These are phyloP conservation scores for Plectosphaerella cucumerina DNA, from an alignment of 2,329 filamentous ascomycete species.

Conservation along the genomic window DNA sequence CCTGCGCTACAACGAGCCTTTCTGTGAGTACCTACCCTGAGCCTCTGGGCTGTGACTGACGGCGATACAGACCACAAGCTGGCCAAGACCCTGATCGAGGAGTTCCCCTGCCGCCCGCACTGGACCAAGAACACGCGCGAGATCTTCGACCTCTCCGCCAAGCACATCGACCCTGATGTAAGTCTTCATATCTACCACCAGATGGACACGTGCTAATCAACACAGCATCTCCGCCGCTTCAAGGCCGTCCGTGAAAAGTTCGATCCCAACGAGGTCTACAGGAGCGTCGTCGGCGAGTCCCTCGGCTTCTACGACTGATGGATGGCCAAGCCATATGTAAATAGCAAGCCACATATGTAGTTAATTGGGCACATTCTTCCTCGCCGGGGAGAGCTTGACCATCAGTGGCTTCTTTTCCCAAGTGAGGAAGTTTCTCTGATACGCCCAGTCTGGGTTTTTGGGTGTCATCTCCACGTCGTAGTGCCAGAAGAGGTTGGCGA, in stretches of 20 bases:
- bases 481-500: slow-evolving; percentile 42
- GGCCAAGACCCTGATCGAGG: slow-evolving; percentile 39
- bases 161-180: slow-evolving; percentile 42
- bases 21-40: slow-evolving; percentile 31
- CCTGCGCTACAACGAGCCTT: slow-evolving; percentile 44
- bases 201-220: neutral
- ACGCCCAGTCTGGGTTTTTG: slow-evolving; percentile 28
- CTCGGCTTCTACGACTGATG: slow-evolving; percentile 33
- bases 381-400: slow-evolving; percentile 1
- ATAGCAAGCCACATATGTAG: too few relatives aligned
- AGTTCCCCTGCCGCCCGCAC: slow-evolving; percentile 47
- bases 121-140: slow-evolving; percentile 51
- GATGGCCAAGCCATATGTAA: neutral
- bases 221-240: slow-evolving; percentile 37
- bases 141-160: slow-evolving; percentile 36
- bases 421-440: slow-evolving; percentile 31
- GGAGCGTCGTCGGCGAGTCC: slow-evolving; percentile 44
- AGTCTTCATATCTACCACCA: slow-evolving; percentile 11
- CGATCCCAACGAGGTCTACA: slow-evolving; percentile 42
- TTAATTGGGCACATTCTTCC: too few relatives aligned
- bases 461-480: slow-evolving; percentile 40
- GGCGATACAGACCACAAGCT: slow-evolving; percentile 33
- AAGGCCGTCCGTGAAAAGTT: slow-evolving; percentile 43
- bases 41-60: slow-evolving; percentile 1
- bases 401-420: slow-evolving; percentile 29